Conservation (phyloP, 768 basidiomycete genomes). For the Podaxis sp. region DNA sequence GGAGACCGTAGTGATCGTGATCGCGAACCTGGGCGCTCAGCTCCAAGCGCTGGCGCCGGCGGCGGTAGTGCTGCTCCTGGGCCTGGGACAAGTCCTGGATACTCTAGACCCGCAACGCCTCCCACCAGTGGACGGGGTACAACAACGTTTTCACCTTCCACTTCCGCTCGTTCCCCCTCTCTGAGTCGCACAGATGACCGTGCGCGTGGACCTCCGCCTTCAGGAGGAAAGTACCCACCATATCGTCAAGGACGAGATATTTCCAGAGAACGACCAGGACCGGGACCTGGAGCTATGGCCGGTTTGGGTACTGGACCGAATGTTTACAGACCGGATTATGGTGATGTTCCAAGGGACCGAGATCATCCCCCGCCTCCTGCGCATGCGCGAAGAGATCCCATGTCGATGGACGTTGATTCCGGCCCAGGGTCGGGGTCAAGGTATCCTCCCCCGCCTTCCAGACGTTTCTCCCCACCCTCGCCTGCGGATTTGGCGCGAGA, state of each 20-base stretch:
- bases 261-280: slow-evolving; percentile 35
- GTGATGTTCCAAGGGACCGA: slow-evolving; percentile 39
- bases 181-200: background rate
- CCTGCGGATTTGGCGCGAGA: slow-evolving; percentile 30
- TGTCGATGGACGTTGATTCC: slow-evolving; percentile 31
- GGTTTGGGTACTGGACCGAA: slow-evolving; percentile 20
- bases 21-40: background rate
- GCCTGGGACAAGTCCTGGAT: background rate
- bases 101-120: slow-evolving; percentile 5
- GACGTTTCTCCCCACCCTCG: slow-evolving; percentile 34
- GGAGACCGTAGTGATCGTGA: background rate
- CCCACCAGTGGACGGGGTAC: slow-evolving; percentile 4
- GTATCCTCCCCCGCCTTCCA: slow-evolving; percentile 12
- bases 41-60: background rate
- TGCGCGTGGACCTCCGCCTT: background rate
- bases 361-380: slow-evolving; percentile 23
- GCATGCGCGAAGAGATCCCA: background rate
- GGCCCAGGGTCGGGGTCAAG: slow-evolving; percentile 17
- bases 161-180: background rate
- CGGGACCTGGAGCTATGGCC: background rate
- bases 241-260: slow-evolving; percentile 20
- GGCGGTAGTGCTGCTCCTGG: background rate
- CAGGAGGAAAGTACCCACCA: slow-evolving; percentile 2
- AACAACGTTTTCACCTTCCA: background rate
- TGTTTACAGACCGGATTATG: slow-evolving; percentile 39